Percentiles rank a stretch among this genome's conserved stretches.
Evolutionary conservation across 495 filamentous ascomycete genomes (phyloP).

Genomic region (Parmelia sp.): DNA sequence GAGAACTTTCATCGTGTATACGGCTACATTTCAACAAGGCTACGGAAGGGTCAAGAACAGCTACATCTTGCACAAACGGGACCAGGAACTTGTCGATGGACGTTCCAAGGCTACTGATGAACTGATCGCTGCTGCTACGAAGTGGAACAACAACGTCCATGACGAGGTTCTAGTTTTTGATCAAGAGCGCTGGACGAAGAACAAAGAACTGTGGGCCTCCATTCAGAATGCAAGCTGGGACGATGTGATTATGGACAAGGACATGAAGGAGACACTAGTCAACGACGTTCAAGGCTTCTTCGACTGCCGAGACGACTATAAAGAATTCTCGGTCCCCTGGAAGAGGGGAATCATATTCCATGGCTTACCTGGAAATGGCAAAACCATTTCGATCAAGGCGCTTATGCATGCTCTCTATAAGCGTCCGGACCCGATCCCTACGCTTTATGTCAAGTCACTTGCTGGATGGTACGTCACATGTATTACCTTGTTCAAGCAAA

Average conservation of each 20-base stretch:
- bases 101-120: slow-evolving; percentile 29
- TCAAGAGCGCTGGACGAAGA: slow-evolving; percentile 33
- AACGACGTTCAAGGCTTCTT: slow-evolving; percentile 40
- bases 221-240: slow-evolving; percentile 40
- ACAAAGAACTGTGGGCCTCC: slow-evolving; percentile 33
- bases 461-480: slow-evolving; percentile 27
- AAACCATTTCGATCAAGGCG: slow-evolving; percentile 64
- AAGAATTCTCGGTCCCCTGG: slow-evolving; percentile 40
- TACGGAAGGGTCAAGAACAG: neutral
- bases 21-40: neutral
- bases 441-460: slow-evolving; percentile 50
- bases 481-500: slow-evolving; percentile 2
- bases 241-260: slow-evolving; percentile 40
- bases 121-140: slow-evolving; percentile 35
- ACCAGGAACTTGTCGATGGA: slow-evolving; percentile 7
- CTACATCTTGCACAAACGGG: slow-evolving; percentile 17
- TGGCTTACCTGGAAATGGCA: slow-evolving; percentile 53
- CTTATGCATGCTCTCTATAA: slow-evolving; percentile 52
- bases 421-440: slow-evolving; percentile 38
- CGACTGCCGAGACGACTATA: slow-evolving; percentile 37
- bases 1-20: slow-evolving; percentile 38
- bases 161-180: slow-evolving; percentile 40
- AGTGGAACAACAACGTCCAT: slow-evolving; percentile 33
- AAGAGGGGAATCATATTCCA: slow-evolving; percentile 30
- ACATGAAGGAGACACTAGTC: slow-evolving; percentile 39